Base-by-base conservation (phyloP, 164 flowering plant species). In the Nymphaea thermarum region DNA sequence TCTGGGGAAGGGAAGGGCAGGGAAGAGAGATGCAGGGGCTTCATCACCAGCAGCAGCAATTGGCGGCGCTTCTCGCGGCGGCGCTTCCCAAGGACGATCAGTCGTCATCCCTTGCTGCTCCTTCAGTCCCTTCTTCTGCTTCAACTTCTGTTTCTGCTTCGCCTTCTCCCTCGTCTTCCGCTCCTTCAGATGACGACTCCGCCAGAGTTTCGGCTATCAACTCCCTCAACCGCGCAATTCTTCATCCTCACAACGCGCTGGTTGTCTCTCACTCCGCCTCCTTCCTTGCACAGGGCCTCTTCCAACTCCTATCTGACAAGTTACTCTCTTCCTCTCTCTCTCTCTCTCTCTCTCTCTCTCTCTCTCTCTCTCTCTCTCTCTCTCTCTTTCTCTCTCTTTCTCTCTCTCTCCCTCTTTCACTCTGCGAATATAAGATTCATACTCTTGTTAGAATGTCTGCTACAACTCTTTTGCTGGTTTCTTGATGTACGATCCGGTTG, bases 261-360 rank as follows among this genome's bases (percentile, higher is more conserved):
- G 93, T 93, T 57, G 83, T 93, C 42, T 64, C 93, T 60, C 98
- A 87, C 84, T 86, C 93, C 55, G 87, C 96, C 51, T 70, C 87
- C 66, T 93, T 89, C 72, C 93, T 93, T 73, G 77, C 87, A 62
- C 91, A 86, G 67, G 96, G 97, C 68, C 71, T 93, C 71, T 86
- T 87, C 55, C 89, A 84, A 63, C 98, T 93, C 36, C 90, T 89
- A 66, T 73, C 88, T 6, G 97, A 93, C 84, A 85, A 86, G 98
- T 93, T 83, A 71, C 68, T 11, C 2, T 43, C 62, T 55, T 60
- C 11, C 70, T 53, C 44, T 43, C 36, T 43, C 63, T 62, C 65
- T 10, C 60, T 63, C 69, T 42, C 42, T 7, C 2, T 10, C 5
- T 7, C 7, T 62, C 16, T 62, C 55, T 51, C 12, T 51, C 55